Base-by-base conservation (phyloP, 2,329 filamentous ascomycete species). In the Tricladium varicosporioides region DNA sequence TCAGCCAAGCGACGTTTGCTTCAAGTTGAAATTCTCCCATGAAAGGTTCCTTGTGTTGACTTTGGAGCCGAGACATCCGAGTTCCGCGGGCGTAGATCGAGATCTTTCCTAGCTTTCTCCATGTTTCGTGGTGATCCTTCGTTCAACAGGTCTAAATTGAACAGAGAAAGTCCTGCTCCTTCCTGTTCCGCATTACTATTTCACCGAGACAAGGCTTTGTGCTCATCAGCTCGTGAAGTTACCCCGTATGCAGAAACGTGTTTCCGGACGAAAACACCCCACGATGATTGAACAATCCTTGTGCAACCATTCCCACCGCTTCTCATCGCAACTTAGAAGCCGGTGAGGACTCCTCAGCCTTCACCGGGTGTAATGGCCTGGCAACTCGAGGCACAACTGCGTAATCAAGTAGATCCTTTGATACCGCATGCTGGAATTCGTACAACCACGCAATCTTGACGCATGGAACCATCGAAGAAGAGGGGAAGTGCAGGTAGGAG, bases 181-280 rank as follows among this genome's bases (percentile, higher is more conserved):
- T 15, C 14, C 47, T 11, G 10, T 33, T 15, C 14, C 47, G 32
- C 27, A 14, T 5, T 33, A n/a, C n/a, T 15, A 5, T 22, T 31
- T 32, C 31, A 13, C 51, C 51, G 36, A 22, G 43, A 18, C 11
- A 19, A 22, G 61, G 42, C 33, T 16, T 19, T 42, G 10, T 15
- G 19, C 4, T 14, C 27, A 5, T 18, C 14, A 14, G 19, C 13
- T 27, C n/a, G 14, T n/a, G 16, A 51, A 16, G 22, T 7, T 27
- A 7, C 22, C 22, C 7, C 22, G 36, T 40, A 52, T 52, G 50
- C 50, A 52, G 40, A 52, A 31, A 32, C 16, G 22, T 32, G 40
- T 53, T 53, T 53, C 18, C 19, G 51, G 51, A 53, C 51, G 42
- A 53, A 16, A 53, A 47, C 27, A 53, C 51, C 51, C 51, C 51